Conservation (phyloP, 1,139 yeast species). For the Arxiozyma slooffiae region DNA sequence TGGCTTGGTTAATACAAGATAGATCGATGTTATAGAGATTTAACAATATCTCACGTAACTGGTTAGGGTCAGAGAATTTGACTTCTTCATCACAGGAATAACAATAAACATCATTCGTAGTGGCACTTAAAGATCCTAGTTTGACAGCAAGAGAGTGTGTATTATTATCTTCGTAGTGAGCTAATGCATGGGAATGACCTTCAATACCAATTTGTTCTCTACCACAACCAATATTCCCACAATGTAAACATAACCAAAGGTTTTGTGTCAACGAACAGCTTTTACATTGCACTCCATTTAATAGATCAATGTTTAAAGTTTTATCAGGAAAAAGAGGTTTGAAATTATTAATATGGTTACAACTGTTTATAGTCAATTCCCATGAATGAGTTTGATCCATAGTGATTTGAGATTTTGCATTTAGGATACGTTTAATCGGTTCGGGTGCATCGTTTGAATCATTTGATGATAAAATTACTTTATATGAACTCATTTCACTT, state of each 20-base stretch:
- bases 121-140: slow-evolving; percentile 72
- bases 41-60: slow-evolving; percentile 38
- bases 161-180: slow-evolving; percentile 45
- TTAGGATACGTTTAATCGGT: slow-evolving; percentile 43
- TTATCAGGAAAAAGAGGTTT: slow-evolving; percentile 28
- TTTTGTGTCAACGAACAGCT: slow-evolving; percentile 66
- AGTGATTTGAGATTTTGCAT: slow-evolving; percentile 55
- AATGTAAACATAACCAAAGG: slow-evolving; percentile 83
- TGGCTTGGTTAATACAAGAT: slow-evolving; percentile 36
- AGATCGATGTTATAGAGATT: slow-evolving; percentile 52
- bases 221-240: slow-evolving; percentile 90
- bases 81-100: slow-evolving; percentile 85
- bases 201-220: slow-evolving; percentile 84
- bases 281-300: slow-evolving; percentile 36
- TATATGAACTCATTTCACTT: slow-evolving; percentile 1
- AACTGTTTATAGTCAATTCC: slow-evolving; percentile 79
- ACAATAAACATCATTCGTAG: slow-evolving; percentile 72
- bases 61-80: slow-evolving; percentile 46
- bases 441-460: slow-evolving; percentile 8
- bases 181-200: slow-evolving; percentile 84
- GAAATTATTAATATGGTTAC: slow-evolving; percentile 54
- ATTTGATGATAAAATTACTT: neutral
- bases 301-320: slow-evolving; percentile 24
- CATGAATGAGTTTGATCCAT: slow-evolving; percentile 77
- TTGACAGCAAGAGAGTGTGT: slow-evolving; percentile 80